Evolutionary conservation across 495 filamentous ascomycete genomes (phyloP).

Genomic region (Aspergillus homomorphus): DNA sequence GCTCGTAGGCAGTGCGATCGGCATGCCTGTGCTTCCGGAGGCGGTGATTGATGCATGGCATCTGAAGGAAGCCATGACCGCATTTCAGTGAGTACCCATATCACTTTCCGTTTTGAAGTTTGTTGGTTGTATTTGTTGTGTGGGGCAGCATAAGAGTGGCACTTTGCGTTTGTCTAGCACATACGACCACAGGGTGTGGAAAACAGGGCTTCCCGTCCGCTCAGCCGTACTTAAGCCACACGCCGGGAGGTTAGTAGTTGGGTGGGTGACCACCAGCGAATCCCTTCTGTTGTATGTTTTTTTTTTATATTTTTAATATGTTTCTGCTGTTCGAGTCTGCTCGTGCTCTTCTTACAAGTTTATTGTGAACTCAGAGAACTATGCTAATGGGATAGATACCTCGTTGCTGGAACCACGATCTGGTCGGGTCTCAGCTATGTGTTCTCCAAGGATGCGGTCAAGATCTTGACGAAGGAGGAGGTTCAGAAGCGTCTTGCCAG

Average conservation of each 20-base stretch:
- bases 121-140: neutral
- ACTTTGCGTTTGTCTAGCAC: slow-evolving; percentile 8
- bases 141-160: slow-evolving; percentile 14
- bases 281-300: slow-evolving; percentile 40
- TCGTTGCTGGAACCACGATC: slow-evolving; percentile 76
- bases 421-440: slow-evolving; percentile 85
- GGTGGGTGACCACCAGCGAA: slow-evolving; percentile 40
- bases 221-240: slow-evolving; percentile 42
- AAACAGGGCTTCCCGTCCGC: slow-evolving; percentile 42
- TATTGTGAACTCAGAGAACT: neutral
- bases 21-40: slow-evolving; percentile 62
- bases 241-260: slow-evolving; percentile 40
- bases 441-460: slow-evolving; percentile 76
- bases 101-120: slow-evolving; percentile 7
- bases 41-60: slow-evolving; percentile 42
- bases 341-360: slow-evolving; percentile 5
- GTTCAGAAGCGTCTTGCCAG: slow-evolving; percentile 38
- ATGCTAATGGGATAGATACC: slow-evolving; percentile 39
- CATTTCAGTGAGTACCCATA: slow-evolving; percentile 64
- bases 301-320: slow-evolving; percentile 16
- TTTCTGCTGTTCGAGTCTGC: slow-evolving; percentile 3
- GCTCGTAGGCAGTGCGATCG: slow-evolving; percentile 73
- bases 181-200: slow-evolving; percentile 42
- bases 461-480: slow-evolving; percentile 61
- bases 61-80: slow-evolving; percentile 54